Conservation (phyloP, 768 basidiomycete species). For the Trametes elegans region DNA sequence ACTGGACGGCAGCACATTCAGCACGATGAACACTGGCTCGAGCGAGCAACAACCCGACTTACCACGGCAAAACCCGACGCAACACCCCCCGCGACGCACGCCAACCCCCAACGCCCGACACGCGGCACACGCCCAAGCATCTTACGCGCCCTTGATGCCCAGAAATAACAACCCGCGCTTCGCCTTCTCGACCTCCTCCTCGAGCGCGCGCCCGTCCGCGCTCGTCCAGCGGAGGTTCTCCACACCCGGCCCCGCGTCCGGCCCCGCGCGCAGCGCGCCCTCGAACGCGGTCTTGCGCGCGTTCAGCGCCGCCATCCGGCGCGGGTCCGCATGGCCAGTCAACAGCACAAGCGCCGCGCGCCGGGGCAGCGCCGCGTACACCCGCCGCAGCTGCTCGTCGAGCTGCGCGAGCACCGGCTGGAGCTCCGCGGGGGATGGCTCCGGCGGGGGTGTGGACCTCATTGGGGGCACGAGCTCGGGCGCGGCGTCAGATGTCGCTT, state of each 20-base stretch:
- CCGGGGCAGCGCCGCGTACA: constrained; percentile 71
- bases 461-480: constrained; percentile 7
- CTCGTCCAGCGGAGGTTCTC: constrained; percentile 69
- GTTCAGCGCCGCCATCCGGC: constrained; percentile 71
- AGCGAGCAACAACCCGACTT: no score
- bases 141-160: constrained; percentile 44
- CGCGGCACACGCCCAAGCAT: no score
- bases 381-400: constrained; percentile 54
- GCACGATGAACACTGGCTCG: no score
- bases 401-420: constrained; percentile 42
- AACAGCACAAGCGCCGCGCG: constrained; percentile 83
- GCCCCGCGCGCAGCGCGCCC: constrained; percentile 51
- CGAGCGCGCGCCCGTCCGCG: constrained; percentile 73
- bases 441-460: constrained; percentile 22
- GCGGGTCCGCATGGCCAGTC: constrained; percentile 87
- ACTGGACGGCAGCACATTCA: no score
- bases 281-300: constrained; percentile 75
- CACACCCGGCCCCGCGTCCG: constrained; percentile 53
- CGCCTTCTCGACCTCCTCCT: constrained; percentile 76
- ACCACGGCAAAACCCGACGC: no score
- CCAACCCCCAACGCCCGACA: no score
- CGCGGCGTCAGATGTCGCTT: constrained; percentile 37
- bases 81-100: no score
- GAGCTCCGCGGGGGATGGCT: constrained; percentile 6
- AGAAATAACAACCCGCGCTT: constrained; percentile 85